Conservation (phyloP, 768 basidiomycete genomes). For the Tylopilus cervinicoccineus region DNA sequence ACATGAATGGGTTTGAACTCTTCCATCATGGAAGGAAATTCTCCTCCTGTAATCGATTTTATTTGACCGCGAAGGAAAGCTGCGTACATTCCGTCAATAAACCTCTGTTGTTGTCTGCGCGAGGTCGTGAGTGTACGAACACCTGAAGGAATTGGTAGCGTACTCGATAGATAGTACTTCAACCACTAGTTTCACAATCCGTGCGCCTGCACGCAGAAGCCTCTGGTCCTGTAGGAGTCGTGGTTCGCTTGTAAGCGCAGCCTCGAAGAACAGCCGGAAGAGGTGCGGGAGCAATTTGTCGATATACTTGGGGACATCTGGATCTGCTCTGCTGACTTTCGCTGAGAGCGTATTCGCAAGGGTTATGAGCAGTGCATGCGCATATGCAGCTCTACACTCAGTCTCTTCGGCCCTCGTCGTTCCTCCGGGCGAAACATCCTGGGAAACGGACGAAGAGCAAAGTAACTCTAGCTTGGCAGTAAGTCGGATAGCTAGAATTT, state of each 20-base stretch:
- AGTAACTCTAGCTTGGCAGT: constrained; percentile 71
- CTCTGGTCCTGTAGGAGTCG: constrained; percentile 36
- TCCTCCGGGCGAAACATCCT: constrained; percentile 1
- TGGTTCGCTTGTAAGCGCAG: constrained; percentile 28
- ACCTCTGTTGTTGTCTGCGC: constrained; percentile 55
- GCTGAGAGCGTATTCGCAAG: constrained; percentile 55
- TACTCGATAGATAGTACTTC: constrained; percentile 64
- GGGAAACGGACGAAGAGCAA: constrained; percentile 35
- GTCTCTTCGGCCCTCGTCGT: constrained; percentile 29
- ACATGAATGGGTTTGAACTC: constrained; percentile 54
- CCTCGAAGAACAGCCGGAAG: constrained; percentile 57
- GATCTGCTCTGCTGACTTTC: constrained; percentile 50
- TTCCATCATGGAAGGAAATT: constrained; percentile 35
- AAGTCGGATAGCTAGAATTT: constrained; percentile 73
- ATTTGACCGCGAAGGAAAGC: constrained; percentile 45
- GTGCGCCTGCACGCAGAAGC: constrained; percentile 43
- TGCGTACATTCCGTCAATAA: constrained; percentile 39
- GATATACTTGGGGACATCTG: constrained; percentile 76
- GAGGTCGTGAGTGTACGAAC: not conserved
- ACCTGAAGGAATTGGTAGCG: constrained; percentile 31
- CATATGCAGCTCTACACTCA: constrained; percentile 77
- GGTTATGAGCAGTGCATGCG: constrained; percentile 74
- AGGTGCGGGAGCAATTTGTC: constrained; percentile 72
- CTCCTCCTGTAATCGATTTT: constrained; percentile 49
- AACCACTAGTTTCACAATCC: constrained; percentile 63